A percentile compares a stretch with the other conserved stretches of the same genome.
These are phyloP conservation scores for Daldinia concentrica DNA, from an alignment of 495 filamentous ascomycete species.

Conservation along the genomic window DNA sequence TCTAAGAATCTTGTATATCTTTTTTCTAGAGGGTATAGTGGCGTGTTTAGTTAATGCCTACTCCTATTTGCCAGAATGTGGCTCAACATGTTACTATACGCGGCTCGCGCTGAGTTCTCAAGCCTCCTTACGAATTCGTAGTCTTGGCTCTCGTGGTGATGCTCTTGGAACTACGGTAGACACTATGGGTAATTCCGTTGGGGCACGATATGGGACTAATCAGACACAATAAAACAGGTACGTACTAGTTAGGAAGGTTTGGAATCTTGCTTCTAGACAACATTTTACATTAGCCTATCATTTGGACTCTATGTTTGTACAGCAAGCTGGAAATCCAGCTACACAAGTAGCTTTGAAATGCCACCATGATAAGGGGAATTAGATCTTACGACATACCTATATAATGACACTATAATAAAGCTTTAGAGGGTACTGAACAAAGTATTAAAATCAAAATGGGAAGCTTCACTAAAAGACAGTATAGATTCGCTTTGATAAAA, in stretches of 20 bases:
- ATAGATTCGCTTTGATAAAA: background rate
- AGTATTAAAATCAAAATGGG: background rate
- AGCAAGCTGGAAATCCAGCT: background rate
- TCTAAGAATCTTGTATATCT: background rate
- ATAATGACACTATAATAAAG: background rate
- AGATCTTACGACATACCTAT: background rate
- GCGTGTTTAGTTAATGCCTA: background rate
- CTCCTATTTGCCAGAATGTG: background rate
- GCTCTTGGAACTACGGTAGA: background rate
- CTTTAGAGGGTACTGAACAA: background rate
- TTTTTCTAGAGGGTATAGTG: background rate
- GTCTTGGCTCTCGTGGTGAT: background rate
- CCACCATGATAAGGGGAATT: background rate
- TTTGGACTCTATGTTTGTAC: background rate
- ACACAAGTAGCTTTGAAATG: background rate
- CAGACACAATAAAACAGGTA: background rate
- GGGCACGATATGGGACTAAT: background rate
- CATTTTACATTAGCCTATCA: background rate
- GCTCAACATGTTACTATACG: slow-evolving; percentile 9
- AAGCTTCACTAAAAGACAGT: background rate
- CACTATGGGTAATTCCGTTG: slow-evolving; percentile 6
- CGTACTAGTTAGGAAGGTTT: background rate
- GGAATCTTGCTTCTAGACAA: background rate
- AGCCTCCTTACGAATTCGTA: slow-evolving; percentile 2
- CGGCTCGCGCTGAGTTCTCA: background rate